phyloP scores from a whole-genome alignment of 805 yeast genomes.

The Myxozyma lipomycoides region DNA sequence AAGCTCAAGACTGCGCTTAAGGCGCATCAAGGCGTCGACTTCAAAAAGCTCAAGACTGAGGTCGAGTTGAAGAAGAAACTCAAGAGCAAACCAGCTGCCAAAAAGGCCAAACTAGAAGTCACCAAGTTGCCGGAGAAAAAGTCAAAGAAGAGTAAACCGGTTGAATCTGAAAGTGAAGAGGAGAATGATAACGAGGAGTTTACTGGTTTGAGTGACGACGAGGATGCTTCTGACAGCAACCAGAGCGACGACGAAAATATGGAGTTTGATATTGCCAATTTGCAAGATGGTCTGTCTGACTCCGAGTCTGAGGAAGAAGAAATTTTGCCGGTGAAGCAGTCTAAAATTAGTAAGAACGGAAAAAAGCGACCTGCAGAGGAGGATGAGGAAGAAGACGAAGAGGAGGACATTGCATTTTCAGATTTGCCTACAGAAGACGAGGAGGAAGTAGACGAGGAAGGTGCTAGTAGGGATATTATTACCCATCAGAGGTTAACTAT shows the following conservation, averaged over 20 bases:
- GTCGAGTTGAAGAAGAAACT: conserved; percentile 35
- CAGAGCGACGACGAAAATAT: conserved; percentile 3
- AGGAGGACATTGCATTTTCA: conserved; percentile 40
- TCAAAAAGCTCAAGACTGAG: conserved; percentile 10
- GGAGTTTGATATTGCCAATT: conserved; percentile 32
- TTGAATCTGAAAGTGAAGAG: conserved; percentile 26
- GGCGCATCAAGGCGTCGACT: conserved; percentile 20
- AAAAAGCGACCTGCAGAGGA: conserved; percentile 41
- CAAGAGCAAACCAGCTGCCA: conserved; percentile 45
- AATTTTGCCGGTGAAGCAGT: conserved; percentile 26
- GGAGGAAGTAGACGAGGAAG: conserved; percentile 82
- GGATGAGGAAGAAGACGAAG: conserved; percentile 49
- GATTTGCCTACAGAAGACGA: conserved; percentile 44
- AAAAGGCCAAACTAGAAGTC: conserved; percentile 1
- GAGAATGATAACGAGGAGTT: conserved; percentile 14
- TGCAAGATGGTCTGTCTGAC: conserved; percentile 31
- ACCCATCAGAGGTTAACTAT: conserved; percentile 87
- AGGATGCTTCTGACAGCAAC: conserved; percentile 35
- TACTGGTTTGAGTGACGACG: conserved; percentile 32
- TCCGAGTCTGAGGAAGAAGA: conserved; percentile 39
- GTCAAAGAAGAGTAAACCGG: conserved; percentile 38
- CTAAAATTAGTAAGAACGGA: conserved; percentile 36
- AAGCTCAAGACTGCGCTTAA: conserved; percentile 19
- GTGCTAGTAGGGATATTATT: conserved; percentile 90
- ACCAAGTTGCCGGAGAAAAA: conserved; percentile 45